Percentiles rank a stretch among this genome's conserved stretches.
Conservation (phyloP, 169 alveolate genomes). For the Plasmodium coatneyi region DNA sequence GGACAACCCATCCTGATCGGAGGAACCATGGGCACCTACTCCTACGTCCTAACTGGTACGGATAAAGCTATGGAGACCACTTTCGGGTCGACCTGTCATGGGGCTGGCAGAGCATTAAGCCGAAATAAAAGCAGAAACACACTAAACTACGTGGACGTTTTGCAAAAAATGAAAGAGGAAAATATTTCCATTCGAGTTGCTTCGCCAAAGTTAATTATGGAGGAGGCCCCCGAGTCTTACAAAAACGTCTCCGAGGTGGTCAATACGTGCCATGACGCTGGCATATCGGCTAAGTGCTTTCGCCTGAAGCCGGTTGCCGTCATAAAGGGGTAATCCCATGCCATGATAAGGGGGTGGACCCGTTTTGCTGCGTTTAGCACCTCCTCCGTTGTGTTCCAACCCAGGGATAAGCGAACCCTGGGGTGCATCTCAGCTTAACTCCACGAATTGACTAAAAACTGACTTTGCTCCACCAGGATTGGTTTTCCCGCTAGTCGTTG, state of each 20-base stretch:
- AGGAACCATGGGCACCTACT: constrained; percentile 93
- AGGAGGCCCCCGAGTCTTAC: constrained; percentile 93
- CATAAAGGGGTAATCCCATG: constrained; percentile 85
- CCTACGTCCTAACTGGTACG: constrained; percentile 91
- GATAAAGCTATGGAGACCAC: constrained; percentile 88
- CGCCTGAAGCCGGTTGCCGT: constrained; percentile 91
- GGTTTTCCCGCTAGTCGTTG: neutral
- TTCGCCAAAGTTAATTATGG: constrained; percentile 91
- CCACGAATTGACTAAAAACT: neutral
- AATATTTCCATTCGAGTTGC: constrained; percentile 89
- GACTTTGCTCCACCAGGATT: neutral
- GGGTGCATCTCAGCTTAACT: neutral
- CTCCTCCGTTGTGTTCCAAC: neutral
- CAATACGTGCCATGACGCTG: constrained; percentile 90
- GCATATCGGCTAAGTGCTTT: constrained; percentile 89
- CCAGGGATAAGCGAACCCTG: neutral
- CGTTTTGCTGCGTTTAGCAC: neutral
- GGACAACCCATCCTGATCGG: constrained; percentile 94
- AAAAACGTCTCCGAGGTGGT: constrained; percentile 91
- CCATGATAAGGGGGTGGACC: neutral
- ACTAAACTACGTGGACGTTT: constrained; percentile 83
- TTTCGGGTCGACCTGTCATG: constrained; percentile 92
- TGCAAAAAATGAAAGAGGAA: constrained; percentile 80
- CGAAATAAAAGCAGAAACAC: constrained; percentile 87
- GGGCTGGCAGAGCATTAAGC: constrained; percentile 91